A percentile compares a stretch with the other conserved stretches of the same genome.
Conservation (phyloP, 345 rosid species). For the Mercurialis annua region DNA sequence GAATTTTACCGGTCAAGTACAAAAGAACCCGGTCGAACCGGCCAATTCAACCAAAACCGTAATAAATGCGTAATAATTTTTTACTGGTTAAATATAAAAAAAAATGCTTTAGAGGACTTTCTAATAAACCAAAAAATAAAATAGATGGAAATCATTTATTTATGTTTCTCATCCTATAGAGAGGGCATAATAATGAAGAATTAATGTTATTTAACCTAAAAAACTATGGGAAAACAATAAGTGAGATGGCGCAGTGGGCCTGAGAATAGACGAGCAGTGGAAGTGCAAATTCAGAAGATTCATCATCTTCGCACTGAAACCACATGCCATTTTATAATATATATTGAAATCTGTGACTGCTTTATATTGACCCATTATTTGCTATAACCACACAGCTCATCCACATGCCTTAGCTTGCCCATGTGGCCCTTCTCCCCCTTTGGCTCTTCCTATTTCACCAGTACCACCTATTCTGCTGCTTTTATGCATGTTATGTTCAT, state of each 20-base stretch:
- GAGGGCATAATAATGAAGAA: no score
- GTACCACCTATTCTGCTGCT: no score
- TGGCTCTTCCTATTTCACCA: not conserved
- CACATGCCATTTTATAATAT: slow-evolving; percentile 31
- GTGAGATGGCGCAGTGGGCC: slow-evolving; percentile 31
- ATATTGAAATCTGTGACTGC: slow-evolving; percentile 38
- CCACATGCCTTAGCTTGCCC: slow-evolving; percentile 49
- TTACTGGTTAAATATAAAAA: no score
- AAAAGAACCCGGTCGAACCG: no score
- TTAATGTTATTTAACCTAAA: not conserved
- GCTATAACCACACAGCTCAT: slow-evolving; percentile 54
- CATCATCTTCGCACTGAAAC: slow-evolving; percentile 32
- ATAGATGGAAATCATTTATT: no score
- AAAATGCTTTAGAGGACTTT: no score
- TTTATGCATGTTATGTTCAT: not conserved
- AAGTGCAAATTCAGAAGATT: slow-evolving; percentile 33
- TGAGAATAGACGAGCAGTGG: slow-evolving; percentile 12
- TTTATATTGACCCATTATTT: slow-evolving; percentile 35
- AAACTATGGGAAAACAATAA: not conserved
- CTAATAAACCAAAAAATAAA: no score
- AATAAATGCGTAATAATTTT: no score
- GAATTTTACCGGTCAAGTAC: no score
- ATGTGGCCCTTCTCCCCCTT: slow-evolving; percentile 33
- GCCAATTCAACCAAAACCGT: no score
- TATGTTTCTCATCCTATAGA: no score